These are phyloP conservation scores for Aureobasidium sp. DNA, from an alignment of 2,329 filamentous ascomycete species.

Conservation along the genomic window DNA sequence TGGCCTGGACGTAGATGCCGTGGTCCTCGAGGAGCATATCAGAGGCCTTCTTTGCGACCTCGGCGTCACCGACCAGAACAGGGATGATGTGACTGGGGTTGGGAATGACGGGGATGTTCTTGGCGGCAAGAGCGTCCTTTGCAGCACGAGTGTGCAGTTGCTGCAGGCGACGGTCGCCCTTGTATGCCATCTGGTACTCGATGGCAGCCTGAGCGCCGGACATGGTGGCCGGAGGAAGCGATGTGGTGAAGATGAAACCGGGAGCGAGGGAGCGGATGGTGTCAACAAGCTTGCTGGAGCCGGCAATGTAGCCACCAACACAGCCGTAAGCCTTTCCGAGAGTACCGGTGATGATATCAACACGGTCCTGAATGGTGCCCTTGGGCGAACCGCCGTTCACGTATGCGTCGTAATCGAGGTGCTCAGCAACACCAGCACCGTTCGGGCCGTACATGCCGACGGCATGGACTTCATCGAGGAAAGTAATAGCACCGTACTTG, in stretches of 20 bases:
- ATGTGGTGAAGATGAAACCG: conserved; percentile 98
- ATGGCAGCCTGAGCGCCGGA: conserved; percentile 86
- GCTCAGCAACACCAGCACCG: conserved; percentile 92
- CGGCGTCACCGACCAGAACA: conserved; percentile 86
- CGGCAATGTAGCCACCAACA: conserved; percentile 95
- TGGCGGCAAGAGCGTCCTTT: conserved; percentile 68
- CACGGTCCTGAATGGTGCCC: conserved; percentile 86
- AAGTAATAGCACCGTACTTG: conserved; percentile 95
- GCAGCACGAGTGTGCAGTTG: conserved; percentile 94
- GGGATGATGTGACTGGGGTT: conserved; percentile 97
- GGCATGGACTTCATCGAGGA: conserved; percentile 96
- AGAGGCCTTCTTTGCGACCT: conserved; percentile 82
- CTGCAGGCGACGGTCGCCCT: conserved; percentile 81
- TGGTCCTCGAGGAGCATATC: conserved; percentile 86
- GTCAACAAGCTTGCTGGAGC: conserved; percentile 77
- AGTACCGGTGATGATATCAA: conserved; percentile 96
- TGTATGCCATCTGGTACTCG: conserved; percentile 80
- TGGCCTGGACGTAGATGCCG: conserved; percentile 93
- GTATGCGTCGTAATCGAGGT: conserved; percentile 88
- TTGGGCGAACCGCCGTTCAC: conserved; percentile 55
- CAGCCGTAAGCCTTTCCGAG: conserved; percentile 97
- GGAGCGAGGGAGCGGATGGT: conserved; percentile 89
- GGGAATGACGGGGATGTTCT: conserved; percentile 91
- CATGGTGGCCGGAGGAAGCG: conserved; percentile 92
- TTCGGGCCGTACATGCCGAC: conserved; percentile 98